Evolutionary conservation across 495 filamentous ascomycete species (phyloP), one percentile per base, ranked within the genome.

Genomic region (Aspergillus cavernicola): DNA sequence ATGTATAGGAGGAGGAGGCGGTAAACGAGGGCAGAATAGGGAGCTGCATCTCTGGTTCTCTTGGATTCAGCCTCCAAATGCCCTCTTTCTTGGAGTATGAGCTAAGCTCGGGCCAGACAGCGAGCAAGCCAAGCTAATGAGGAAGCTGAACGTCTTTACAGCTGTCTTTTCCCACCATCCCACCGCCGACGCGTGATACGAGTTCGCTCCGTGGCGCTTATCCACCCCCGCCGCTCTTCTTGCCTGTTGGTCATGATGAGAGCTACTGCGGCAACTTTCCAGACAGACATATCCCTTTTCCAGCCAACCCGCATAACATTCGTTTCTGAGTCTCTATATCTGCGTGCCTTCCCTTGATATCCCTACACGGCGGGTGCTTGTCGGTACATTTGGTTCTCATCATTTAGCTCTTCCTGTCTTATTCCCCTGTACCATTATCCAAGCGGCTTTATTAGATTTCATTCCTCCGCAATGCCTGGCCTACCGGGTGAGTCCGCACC

Each of bases 401-500:
- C 32, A n/a, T 39, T 43, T 20, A 24, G 23, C 29, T 28, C 32
- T 28, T 47, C 50, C 23, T 35, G 33, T 35, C 32, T 55, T 43
- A 48, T 50, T 46, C 50, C 52, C 29, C 37, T 50, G 50, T 60
- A 59, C 38, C 41, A 47, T 42, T 53, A 58, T 41, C 39, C 22
- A 37, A 35, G 22, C 49, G 19, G 23, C 37, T 39, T 54, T 52
- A 49, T 45, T 43, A 46, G 15, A 52, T 40, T 48, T 40, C 44
- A 8, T 26, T 15, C 22, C 12, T 26, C 20, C 57, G 69, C 63
- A 44, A 95, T 95, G 90, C 90, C 90, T 67, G 88, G 90, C 56
- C 82, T 95, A 73, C 90, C 90, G 53, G 77, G 90, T 95, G 79
- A 58, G 81, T 78, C 46, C 40, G 3, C 7, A 9, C 12, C 15